A percentile compares a stretch with the other conserved stretches of the same genome.
Conservation (phyloP, 163 green algal genomes). For the Chloromonas sp. region DNA sequence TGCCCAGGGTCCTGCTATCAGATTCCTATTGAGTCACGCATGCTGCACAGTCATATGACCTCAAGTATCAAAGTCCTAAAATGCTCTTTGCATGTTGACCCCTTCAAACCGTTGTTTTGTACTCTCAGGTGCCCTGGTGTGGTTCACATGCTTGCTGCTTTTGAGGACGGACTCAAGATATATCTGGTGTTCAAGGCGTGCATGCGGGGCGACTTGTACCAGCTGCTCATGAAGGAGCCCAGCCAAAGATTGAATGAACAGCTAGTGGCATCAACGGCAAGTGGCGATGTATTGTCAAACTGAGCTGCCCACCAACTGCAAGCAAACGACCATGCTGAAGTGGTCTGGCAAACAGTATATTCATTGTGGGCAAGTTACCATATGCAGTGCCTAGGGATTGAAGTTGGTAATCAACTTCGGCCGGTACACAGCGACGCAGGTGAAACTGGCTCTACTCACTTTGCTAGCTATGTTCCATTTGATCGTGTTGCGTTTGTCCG, state of each 20-base stretch:
- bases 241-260: conserved; percentile 46
- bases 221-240: conserved; percentile 47
- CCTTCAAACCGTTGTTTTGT: neutral
- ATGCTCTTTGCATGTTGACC: no score
- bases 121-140: conserved; percentile 25
- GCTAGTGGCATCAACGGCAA: conserved; percentile 37
- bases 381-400: no score
- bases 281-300: neutral
- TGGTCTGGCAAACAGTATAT: neutral
- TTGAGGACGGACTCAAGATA: conserved; percentile 44
- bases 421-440: no score
- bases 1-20: no score
- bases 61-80: no score
- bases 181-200: conserved; percentile 64
- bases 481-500: conserved; percentile 5
- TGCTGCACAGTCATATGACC: no score
- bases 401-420: no score
- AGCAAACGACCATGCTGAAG: neutral
- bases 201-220: conserved; percentile 63
- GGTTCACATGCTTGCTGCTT: conserved; percentile 43
- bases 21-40: no score
- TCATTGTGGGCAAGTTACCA: no score
- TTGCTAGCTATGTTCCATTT: neutral
- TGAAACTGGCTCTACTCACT: no score
- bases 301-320: neutral